Evolutionary conservation across 768 basidiomycete genomes (phyloP).

Genomic region (Podaxis mareebaensis): DNA sequence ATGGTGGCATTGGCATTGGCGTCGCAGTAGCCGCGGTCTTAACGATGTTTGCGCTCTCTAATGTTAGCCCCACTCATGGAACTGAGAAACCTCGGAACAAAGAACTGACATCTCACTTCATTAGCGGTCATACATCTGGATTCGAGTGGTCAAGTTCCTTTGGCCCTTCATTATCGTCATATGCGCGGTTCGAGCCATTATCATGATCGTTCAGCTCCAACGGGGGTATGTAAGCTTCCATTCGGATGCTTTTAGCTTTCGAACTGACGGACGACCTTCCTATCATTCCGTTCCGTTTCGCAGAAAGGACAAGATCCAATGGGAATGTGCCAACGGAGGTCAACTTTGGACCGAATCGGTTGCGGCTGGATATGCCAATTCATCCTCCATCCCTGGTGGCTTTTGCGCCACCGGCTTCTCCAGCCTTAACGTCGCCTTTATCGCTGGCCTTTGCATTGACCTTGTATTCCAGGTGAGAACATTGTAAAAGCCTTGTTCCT

Average conservation of each 20-base stretch:
- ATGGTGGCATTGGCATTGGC: slow-evolving; percentile 62
- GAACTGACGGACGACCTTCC: slow-evolving; percentile 24
- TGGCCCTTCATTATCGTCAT: slow-evolving; percentile 76
- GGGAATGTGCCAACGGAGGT: slow-evolving; percentile 75
- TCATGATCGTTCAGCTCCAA: slow-evolving; percentile 75
- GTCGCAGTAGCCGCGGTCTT: slow-evolving; percentile 53
- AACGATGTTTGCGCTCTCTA: slow-evolving; percentile 60
- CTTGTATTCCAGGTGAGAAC: slow-evolving; percentile 63
- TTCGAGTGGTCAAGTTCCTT: slow-evolving; percentile 59
- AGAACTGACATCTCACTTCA: slow-evolving; percentile 23
- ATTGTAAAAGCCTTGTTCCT: slow-evolving; percentile 22
- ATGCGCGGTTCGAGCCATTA: slow-evolving; percentile 59
- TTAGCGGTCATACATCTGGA: slow-evolving; percentile 72
- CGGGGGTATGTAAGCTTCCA: slow-evolving; percentile 52
- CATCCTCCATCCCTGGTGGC: slow-evolving; percentile 48
- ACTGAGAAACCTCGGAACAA: slow-evolving; percentile 16
- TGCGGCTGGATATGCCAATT: slow-evolving; percentile 39
- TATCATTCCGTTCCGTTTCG: slow-evolving; percentile 20
- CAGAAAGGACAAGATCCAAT: slow-evolving; percentile 67
- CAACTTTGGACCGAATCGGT: slow-evolving; percentile 55
- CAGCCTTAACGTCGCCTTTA: slow-evolving; percentile 64
- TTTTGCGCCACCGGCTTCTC: slow-evolving; percentile 64
- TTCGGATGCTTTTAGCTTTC: slow-evolving; percentile 20
- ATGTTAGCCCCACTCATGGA: slow-evolving; percentile 41
- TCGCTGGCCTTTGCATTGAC: slow-evolving; percentile 61